Percentiles rank a stretch among this genome's conserved stretches.
Conservation (phyloP, 2,329 filamentous ascomycete genomes). For the Salinomyces thailandicus region DNA sequence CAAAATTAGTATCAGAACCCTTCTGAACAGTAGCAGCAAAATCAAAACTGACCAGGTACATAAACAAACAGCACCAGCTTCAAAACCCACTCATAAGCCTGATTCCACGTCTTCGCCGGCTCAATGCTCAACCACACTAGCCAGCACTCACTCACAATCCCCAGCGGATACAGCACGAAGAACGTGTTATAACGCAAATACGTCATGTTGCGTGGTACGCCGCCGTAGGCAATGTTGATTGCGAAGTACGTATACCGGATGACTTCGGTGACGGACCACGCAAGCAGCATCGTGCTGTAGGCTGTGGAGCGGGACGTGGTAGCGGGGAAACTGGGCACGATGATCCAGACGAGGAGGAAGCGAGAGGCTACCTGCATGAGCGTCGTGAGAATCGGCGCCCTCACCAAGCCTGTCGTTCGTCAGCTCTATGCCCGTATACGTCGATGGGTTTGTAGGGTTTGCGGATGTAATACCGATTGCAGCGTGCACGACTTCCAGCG, state of each 20-base stretch:
- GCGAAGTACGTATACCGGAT: conserved; percentile 90
- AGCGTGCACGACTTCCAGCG: conserved; percentile 75
- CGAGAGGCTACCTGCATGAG: conserved; percentile 81
- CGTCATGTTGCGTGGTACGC: conserved; percentile 54
- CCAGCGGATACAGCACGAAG: conserved; percentile 82
- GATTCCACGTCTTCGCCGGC: conserved; percentile 45
- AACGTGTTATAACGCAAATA: conserved; percentile 90
- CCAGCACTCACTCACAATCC: conserved; percentile 77
- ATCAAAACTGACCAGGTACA: conserved; percentile 56
- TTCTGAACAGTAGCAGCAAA: too few species aligned
- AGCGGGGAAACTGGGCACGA: conserved; percentile 63
- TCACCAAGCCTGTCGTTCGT: conserved; percentile 77
- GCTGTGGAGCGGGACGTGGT: conserved; percentile 47
- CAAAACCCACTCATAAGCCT: conserved; percentile 48
- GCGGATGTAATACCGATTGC: conserved; percentile 49
- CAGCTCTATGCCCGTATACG: not conserved
- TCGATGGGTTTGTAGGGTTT: not conserved
- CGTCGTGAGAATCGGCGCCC: conserved; percentile 76
- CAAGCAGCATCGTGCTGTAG: conserved; percentile 69
- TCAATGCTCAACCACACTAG: conserved; percentile 60
- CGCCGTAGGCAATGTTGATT: conserved; percentile 49
- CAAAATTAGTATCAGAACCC: not conserved
- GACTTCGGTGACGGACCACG: conserved; percentile 86
- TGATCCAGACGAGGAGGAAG: conserved; percentile 78
- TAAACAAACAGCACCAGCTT: conserved; percentile 62